Evolutionary conservation across 208 protist genomes (phyloP), one percentile per base, ranked within the genome.

Genomic region (Crithidia acanthocephali): DNA sequence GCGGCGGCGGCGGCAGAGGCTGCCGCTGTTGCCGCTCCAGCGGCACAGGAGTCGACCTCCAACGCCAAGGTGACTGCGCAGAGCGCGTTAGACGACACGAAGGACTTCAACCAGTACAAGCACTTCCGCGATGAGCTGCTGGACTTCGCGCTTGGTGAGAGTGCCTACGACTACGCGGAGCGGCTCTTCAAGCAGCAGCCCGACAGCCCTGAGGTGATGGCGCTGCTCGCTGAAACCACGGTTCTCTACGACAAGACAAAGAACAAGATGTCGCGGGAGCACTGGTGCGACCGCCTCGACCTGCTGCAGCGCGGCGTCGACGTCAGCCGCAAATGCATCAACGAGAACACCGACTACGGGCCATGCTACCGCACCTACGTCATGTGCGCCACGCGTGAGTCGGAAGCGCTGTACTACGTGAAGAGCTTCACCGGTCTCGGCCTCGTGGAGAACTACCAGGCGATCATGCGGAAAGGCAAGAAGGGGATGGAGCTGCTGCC

Each of bases 301-400:
- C 82, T 95, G 7, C 74, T 95, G 25, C 91, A 95, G 72, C 85
- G 86, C 44, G 91, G 84, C 44, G 85, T 95, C 18, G 91, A 95
- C 60, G 87, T 93, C n/a, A 95, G 87, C 71, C 84, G 87, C 47
- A 93, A 93, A 76, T 95, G 91, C 75, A 89, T 95, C 51, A 90
- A 92, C 37, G 88, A 95, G 68, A 86, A 95, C 75, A 84, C 78
- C 16, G 75, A 91, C 22, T 93, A 93, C 66, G 86, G 86, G 15
- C 91, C 87, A 53, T 95, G 91, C 75, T 93, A 92, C 77, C 84
- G 91, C 70, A 87, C 84, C 64, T 93, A 92, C 61, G 87, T 93
- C 30, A 67, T 95, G 72, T 90, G 81, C 63, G 88, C 91, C 25
- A 81, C 86, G 20, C 81, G 87, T 23, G 86, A 92, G 70, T 70